These are phyloP conservation scores for Haberlea rhodopensis DNA, from an alignment of 257 asterid species.

Conservation along the genomic window DNA sequence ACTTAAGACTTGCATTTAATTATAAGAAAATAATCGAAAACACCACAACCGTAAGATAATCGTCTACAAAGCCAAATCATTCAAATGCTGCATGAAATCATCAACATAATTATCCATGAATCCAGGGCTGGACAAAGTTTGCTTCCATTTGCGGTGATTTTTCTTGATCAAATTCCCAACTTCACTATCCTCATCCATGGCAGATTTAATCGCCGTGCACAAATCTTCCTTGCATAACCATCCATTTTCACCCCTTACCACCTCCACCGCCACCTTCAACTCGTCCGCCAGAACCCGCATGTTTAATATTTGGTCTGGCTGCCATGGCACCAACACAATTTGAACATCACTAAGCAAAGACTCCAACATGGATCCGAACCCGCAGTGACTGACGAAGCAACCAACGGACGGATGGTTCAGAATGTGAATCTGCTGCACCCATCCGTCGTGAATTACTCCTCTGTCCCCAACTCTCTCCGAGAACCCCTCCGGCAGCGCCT, in stretches of 20 bases:
- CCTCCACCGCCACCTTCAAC: slow-evolving; percentile 78
- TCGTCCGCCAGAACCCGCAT: slow-evolving; percentile 63
- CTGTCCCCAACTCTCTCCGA: slow-evolving; percentile 48
- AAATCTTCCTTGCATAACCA: slow-evolving; percentile 62
- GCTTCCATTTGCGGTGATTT: slow-evolving; percentile 63
- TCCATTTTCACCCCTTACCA: slow-evolving; percentile 57
- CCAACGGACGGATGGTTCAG: slow-evolving; percentile 71
- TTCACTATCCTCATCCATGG: slow-evolving; percentile 57
- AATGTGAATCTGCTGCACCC: slow-evolving; percentile 67
- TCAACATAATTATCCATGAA: slow-evolving; percentile 53
- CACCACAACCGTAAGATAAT: too few relatives aligned
- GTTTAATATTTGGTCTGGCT: slow-evolving; percentile 69
- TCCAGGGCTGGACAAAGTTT: slow-evolving; percentile 31
- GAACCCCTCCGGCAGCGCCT: slow-evolving; percentile 77
- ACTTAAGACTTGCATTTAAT: too few relatives aligned
- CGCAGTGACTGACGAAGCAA: slow-evolving; percentile 87
- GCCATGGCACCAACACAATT: slow-evolving; percentile 61
- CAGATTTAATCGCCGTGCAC: slow-evolving; percentile 48
- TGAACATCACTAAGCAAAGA: slow-evolving; percentile 61
- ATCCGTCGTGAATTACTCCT: slow-evolving; percentile 60
- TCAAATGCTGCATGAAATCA: slow-evolving; percentile 43
- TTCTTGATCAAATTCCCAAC: slow-evolving; percentile 41
- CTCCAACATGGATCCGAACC: slow-evolving; percentile 92
- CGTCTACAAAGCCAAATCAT: slow-evolving; percentile 20
- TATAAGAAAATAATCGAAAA: too few relatives aligned